Evolutionary conservation across 331 rosid species (phyloP), one percentile per base, ranked within the genome.

Genomic region (Cydonia oblonga): DNA sequence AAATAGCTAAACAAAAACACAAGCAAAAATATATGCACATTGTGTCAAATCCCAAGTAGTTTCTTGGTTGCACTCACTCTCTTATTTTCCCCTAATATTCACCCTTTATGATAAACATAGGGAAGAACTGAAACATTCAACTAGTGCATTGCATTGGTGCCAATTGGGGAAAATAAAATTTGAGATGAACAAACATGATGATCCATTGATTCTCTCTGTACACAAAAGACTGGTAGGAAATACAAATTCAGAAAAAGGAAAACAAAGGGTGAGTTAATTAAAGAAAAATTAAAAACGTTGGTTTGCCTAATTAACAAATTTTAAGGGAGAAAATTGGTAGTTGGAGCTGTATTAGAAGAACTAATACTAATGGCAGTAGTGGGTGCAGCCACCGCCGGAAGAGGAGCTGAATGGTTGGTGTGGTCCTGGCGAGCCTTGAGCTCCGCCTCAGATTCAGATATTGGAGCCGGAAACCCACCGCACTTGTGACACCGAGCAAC

Each of bases 401-500:
- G 33, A 60, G 73, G 72, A 7, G 72, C 89, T 71, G 79, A 59
- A 40, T 6, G 53, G 58, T 35, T 32, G 32, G 65, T 74, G 78
- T 28, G 66, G 9, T 81, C 89, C 72, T 78, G 86, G 6, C 73
- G n/a, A 0, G 81, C 72, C 65, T 84, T 86, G 54, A 68, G 23
- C 38, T 82, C 86, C 1, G 77, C 63, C 58, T 83, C 89, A 20
- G 82, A 35, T 3, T 83, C 89, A 20, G 82, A 35, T 3, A 18
- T 35, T 23, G 65, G 65, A 14, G 90, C 86, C 46, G 97, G 92
- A 7, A 81, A 86, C 33, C 84, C 57, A 1, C 97, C 96, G 65
- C 97, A 92, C 89, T 87, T 92, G 57, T 90, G 90, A 53, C 96
- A 92, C 74, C 90, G 46, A 0, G 87, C 62, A 18, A 79, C 88